A percentile compares a stretch with the other conserved stretches of the same genome.
Conservation (phyloP, 352 stramenopile species). For the Globisporangium paddicum region DNA sequence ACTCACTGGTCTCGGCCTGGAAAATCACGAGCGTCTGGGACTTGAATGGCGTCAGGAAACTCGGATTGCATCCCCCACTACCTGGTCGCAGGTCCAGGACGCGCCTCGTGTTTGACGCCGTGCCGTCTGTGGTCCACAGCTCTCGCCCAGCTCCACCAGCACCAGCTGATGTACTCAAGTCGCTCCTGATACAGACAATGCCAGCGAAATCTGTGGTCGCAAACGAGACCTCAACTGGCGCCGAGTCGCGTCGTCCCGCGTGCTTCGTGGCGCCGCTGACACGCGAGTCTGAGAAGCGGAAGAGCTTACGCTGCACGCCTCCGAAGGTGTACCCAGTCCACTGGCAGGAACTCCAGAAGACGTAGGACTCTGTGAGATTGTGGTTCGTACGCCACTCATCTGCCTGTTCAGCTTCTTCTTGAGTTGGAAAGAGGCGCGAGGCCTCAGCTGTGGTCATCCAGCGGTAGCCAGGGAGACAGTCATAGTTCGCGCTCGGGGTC, state of each 20-base stretch:
- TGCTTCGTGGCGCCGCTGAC: slow-evolving; percentile 62
- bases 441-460: slow-evolving; percentile 60
- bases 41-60: slow-evolving; percentile 36
- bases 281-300: slow-evolving; percentile 73
- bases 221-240: slow-evolving; percentile 25
- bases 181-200: slow-evolving; percentile 59
- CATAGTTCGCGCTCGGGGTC: slow-evolving; percentile 36
- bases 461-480: slow-evolving; percentile 67
- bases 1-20: slow-evolving; percentile 28
- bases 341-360: slow-evolving; percentile 75
- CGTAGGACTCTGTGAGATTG: slow-evolving; percentile 26
- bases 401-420: not conserved
- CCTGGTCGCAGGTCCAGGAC: slow-evolving; percentile 45
- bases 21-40: slow-evolving; percentile 37
- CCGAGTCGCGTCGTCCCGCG: slow-evolving; percentile 41
- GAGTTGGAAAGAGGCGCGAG: slow-evolving; percentile 12
- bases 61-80: slow-evolving; percentile 28
- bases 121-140: slow-evolving; percentile 65
- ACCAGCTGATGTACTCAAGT: not conserved
- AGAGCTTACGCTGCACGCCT: slow-evolving; percentile 35
- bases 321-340: slow-evolving; percentile 64
- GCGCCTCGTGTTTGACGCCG: slow-evolving; percentile 23
- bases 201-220: slow-evolving; percentile 55
- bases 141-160: slow-evolving; percentile 26
- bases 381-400: not conserved